Evolutionary conservation across 2,329 filamentous ascomycete species (phyloP).

Genomic region (Cadophora luteo-olivacea): DNA sequence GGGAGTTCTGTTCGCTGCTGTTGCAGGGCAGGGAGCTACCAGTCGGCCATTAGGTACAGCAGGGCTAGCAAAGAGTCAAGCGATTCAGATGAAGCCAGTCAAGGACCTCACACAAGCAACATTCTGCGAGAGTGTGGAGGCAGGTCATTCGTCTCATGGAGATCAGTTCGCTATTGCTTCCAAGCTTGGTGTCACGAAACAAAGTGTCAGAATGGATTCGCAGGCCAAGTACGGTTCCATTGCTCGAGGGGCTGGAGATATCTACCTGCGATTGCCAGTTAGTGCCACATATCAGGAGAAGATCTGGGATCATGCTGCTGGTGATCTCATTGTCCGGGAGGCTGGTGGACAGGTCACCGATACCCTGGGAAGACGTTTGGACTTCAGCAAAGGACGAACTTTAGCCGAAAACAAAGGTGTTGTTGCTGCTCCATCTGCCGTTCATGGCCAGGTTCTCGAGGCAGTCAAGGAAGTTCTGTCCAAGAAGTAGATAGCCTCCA

Average conservation of each 20-base stretch:
- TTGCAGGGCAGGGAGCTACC: constrained; percentile 79
- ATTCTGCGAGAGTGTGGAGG: constrained; percentile 97
- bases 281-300: constrained; percentile 94
- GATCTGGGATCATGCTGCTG: constrained; percentile 99
- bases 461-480: constrained; percentile 82
- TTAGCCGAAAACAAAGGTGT: constrained; percentile 92
- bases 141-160: constrained; percentile 87
- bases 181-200: constrained; percentile 84
- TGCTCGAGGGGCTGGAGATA: constrained; percentile 89
- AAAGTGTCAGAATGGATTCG: constrained; percentile 95
- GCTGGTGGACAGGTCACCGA: constrained; percentile 93
- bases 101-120: constrained; percentile 78
- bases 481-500: constrained; percentile 45
- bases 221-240: constrained; percentile 98
- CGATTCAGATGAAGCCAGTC: constrained; percentile 82
- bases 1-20: constrained; percentile 88
- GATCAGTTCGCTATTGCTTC: constrained; percentile 86
- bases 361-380: constrained; percentile 80
- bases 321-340: constrained; percentile 92
- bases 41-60: constrained; percentile 73
- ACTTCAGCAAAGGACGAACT: constrained; percentile 88
- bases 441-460: constrained; percentile 78
- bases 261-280: constrained; percentile 89
- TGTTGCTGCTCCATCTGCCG: constrained; percentile 79
- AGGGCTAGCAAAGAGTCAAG: constrained; percentile 59